A percentile compares a stretch with the other conserved stretches of the same genome.
These are phyloP conservation scores for Saccharum spontaneum DNA, from an alignment of 176 grass and related monocot species.

Conservation along the genomic window DNA sequence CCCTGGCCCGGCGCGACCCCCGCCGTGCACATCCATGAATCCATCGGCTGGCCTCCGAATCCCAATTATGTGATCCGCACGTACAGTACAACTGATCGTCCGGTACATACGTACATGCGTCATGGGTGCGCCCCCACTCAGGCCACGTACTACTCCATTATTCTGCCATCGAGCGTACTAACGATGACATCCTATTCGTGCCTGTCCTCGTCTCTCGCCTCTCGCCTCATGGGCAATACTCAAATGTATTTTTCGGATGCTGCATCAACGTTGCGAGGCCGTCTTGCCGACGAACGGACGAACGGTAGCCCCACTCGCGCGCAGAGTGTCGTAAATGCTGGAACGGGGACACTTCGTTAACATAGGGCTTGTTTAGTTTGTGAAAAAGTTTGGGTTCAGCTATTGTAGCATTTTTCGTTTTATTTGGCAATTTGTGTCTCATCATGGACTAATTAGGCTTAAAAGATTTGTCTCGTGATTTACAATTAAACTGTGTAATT, in stretches of 20 bases:
- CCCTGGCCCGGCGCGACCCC: neutral
- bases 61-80: slow-evolving; percentile 5
- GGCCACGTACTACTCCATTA: neutral
- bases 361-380: too few relatives aligned
- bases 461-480: too few relatives aligned
- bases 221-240: neutral
- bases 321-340: slow-evolving; percentile 5
- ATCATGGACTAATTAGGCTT: too few relatives aligned
- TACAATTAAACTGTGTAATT: too few relatives aligned
- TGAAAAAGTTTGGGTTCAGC: too few relatives aligned
- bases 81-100: neutral
- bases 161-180: neutral
- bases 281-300: neutral
- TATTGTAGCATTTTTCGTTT: too few relatives aligned
- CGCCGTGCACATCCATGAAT: neutral
- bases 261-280: neutral
- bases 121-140: slow-evolving; percentile 10
- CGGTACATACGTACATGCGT: neutral
- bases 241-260: neutral
- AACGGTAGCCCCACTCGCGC: neutral
- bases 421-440: too few relatives aligned
- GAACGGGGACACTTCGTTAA: neutral
- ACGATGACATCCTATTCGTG: neutral
- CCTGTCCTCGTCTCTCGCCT: neutral
- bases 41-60: neutral